These are phyloP conservation scores for Ceratocystis smalleyi DNA, from an alignment of 2,329 filamentous ascomycete genomes.

Conservation along the genomic window DNA sequence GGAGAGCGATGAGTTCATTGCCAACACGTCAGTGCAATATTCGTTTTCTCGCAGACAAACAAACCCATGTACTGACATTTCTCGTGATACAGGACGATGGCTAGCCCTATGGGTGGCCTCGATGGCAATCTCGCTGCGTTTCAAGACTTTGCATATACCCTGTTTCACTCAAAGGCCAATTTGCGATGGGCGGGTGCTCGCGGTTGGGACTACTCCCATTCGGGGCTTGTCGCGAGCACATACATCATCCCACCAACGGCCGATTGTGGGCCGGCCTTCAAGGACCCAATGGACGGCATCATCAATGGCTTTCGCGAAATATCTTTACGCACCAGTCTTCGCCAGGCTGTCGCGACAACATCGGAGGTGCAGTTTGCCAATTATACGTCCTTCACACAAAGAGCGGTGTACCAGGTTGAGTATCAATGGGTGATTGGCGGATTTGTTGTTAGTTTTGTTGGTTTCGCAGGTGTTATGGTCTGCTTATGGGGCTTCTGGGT, in stretches of 20 bases:
- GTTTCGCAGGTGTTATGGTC: constrained; percentile 1
- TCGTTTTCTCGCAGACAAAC: neutral
- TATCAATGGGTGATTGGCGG: constrained; percentile 16
- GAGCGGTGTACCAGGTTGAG: constrained; percentile 14
- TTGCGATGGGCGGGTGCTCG: constrained; percentile 13
- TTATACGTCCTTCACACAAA: constrained; percentile 15
- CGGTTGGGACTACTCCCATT: constrained; percentile 15
- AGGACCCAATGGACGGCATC: constrained; percentile 15
- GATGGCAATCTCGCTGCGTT: constrained; percentile 16
- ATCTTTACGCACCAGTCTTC: constrained; percentile 8
- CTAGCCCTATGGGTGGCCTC: constrained; percentile 3
- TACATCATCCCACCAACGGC: constrained; percentile 13
- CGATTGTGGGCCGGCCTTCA: constrained; percentile 13
- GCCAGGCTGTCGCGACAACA: constrained; percentile 7
- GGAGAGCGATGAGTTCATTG: constrained; percentile 10
- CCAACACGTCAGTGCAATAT: constrained; percentile 7
- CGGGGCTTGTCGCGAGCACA: constrained; percentile 9
- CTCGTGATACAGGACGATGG: neutral
- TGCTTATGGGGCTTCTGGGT: constrained; percentile 17
- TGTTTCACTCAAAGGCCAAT: constrained; percentile 9
- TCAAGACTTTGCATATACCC: constrained; percentile 12
- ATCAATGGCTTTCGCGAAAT: constrained; percentile 13
- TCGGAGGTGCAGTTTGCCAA: constrained; percentile 11
- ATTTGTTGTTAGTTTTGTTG: constrained; percentile 11
- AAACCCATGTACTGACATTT: neutral